Conservation (phyloP, 202 grass and related monocot genomes). For the Alloteropsis angusta region DNA sequence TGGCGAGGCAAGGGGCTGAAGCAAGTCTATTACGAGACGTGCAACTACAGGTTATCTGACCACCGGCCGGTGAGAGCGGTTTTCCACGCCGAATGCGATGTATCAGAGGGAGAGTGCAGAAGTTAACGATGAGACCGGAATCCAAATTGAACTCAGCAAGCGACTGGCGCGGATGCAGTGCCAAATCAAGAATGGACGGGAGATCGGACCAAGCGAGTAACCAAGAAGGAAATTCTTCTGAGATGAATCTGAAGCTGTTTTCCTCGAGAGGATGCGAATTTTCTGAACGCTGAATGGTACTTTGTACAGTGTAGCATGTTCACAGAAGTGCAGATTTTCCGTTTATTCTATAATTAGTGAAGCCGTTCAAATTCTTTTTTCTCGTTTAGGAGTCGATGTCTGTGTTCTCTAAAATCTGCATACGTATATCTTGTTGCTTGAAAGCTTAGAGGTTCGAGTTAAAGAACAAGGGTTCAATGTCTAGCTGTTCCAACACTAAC, state of each 20-base stretch:
- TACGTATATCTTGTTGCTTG: background rate
- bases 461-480: background rate
- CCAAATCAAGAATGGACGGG: background rate
- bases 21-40: constrained; percentile 65
- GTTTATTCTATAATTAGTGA: background rate
- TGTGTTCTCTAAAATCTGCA: background rate
- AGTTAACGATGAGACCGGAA: background rate
- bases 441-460: background rate
- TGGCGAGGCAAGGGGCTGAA: constrained; percentile 77
- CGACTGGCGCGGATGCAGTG: background rate
- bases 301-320: background rate
- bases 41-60: constrained; percentile 62
- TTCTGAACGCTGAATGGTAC: background rate
- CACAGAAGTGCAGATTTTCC: background rate
- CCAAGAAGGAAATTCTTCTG: background rate
- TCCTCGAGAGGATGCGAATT: background rate
- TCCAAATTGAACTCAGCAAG: background rate
- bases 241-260: background rate
- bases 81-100: constrained; percentile 43
- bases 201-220: background rate
- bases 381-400: background rate
- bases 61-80: constrained; percentile 63
- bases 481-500: background rate
- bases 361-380: background rate
- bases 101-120: background rate